Conservation (phyloP, 768 basidiomycete species). For the Filobasidium floriforme region DNA sequence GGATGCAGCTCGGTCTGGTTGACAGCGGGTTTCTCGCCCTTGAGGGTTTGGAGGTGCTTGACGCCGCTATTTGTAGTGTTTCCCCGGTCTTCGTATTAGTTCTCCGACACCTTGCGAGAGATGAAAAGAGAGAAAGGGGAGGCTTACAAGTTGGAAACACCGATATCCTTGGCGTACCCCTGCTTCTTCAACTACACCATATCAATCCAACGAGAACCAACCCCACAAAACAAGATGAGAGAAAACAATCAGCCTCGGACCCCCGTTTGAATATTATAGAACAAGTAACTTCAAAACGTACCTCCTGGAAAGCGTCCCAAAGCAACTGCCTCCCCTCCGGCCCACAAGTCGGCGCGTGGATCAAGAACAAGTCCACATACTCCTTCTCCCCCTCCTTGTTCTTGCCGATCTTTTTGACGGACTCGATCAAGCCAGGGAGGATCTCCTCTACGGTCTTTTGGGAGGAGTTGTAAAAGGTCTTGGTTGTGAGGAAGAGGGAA, state of each 20-base stretch:
- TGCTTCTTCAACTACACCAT: conserved; percentile 27
- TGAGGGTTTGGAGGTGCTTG: conserved; percentile 37
- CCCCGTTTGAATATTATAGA: neutral
- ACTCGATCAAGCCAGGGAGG: conserved; percentile 28
- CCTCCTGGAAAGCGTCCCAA: conserved; percentile 35
- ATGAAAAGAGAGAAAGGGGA: neutral
- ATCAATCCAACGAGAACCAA: neutral
- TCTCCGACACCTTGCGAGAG: no score
- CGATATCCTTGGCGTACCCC: conserved; percentile 38
- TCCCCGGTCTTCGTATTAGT: no score
- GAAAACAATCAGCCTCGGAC: neutral
- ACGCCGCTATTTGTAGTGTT: conserved; percentile 29
- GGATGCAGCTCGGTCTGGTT: conserved; percentile 45
- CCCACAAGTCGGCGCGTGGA: conserved; percentile 45
- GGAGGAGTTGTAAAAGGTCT: conserved; percentile 28
- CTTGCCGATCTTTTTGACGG: conserved; percentile 18
- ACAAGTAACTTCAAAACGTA: neutral
- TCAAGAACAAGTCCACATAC: conserved; percentile 44
- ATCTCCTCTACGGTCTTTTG: conserved; percentile 18
- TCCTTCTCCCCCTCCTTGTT: conserved; percentile 22
- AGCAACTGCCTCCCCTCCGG: conserved; percentile 38
- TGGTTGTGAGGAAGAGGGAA: conserved; percentile 38
- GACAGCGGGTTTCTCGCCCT: conserved; percentile 33
- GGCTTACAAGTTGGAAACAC: conserved; percentile 42
- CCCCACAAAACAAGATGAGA: neutral